Percentiles rank a stretch among this genome's conserved stretches.
phyloP scores from a whole-genome alignment of 2,329 filamentous ascomycete species.

The Fusarium tanahbumbuense region DNA sequence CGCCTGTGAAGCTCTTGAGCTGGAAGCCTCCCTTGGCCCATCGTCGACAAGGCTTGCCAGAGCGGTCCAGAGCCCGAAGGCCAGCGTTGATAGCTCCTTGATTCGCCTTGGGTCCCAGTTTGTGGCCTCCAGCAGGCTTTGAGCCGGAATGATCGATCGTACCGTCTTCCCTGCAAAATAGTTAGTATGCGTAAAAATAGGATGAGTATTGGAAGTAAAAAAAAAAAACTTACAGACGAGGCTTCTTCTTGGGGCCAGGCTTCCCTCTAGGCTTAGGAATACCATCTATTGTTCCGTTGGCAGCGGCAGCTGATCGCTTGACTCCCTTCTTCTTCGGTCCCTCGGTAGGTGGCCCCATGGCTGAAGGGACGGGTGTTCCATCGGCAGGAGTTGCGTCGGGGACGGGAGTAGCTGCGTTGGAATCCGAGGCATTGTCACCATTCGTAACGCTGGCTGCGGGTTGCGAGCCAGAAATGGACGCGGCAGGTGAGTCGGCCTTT shows the following conservation, averaged over 20 bases:
- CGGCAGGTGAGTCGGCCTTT: constrained; percentile 58
- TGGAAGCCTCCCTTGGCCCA: constrained; percentile 87
- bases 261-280: constrained; percentile 81
- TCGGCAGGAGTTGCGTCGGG: constrained; percentile 60
- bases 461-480: constrained; percentile 50
- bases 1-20: constrained; percentile 93
- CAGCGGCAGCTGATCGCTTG: constrained; percentile 74
- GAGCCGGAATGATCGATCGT: constrained; percentile 68
- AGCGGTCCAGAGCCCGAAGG: constrained; percentile 91
- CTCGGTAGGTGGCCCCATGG: constrained; percentile 70
- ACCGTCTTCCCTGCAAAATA: constrained; percentile 67
- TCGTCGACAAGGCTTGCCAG: constrained; percentile 89
- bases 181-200: constrained; percentile 45
- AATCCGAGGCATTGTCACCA: constrained; percentile 69
- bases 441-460: constrained; percentile 55
- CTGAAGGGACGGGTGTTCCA: constrained; percentile 65
- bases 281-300: constrained; percentile 71
- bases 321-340: constrained; percentile 80
- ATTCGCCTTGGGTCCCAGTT: constrained; percentile 95
- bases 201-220: not conserved
- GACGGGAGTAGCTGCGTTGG: constrained; percentile 69
- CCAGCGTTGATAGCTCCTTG: constrained; percentile 97
- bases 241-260: constrained; percentile 97
- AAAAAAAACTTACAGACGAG: constrained; percentile 80
- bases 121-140: constrained; percentile 71